Percentiles rank a stretch among this genome's conserved stretches.
phyloP scores from a whole-genome alignment of 345 rosid genomes.

The Eucalyptus tenuipes region DNA sequence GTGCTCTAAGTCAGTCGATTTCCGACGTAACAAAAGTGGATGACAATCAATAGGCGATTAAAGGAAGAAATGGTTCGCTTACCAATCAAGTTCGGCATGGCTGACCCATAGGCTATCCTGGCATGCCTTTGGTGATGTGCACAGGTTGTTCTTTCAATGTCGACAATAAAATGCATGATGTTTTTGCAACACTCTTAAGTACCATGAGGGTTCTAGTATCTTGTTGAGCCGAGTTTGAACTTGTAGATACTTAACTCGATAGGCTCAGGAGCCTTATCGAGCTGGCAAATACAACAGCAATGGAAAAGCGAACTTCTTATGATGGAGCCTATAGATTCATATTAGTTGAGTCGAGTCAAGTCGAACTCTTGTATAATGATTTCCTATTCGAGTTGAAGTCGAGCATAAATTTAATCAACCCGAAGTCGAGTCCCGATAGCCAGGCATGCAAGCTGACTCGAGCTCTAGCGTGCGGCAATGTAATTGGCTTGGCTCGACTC shows the following conservation, averaged over 20 bases:
- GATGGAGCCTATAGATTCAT: accelerated
- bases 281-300: accelerated
- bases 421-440: neutral
- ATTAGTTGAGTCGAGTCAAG: neutral
- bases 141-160: neutral
- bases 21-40: neutral
- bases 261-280: accelerated
- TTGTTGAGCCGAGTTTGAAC: accelerated
- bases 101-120: neutral
- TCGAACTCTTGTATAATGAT: neutral
- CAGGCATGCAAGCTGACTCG: neutral
- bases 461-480: neutral
- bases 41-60: accelerated
- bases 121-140: neutral
- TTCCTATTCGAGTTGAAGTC: neutral
- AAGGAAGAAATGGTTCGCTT: neutral
- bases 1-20: accelerated
- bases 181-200: neutral
- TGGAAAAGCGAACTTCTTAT: neutral
- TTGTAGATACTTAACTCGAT: neutral
- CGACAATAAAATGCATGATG: neutral
- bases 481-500: neutral
- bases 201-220: neutral
- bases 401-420: neutral
- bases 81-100: neutral